Conservation (phyloP, 2,329 filamentous ascomycete species). For the Coniochaeta pulveracea region DNA sequence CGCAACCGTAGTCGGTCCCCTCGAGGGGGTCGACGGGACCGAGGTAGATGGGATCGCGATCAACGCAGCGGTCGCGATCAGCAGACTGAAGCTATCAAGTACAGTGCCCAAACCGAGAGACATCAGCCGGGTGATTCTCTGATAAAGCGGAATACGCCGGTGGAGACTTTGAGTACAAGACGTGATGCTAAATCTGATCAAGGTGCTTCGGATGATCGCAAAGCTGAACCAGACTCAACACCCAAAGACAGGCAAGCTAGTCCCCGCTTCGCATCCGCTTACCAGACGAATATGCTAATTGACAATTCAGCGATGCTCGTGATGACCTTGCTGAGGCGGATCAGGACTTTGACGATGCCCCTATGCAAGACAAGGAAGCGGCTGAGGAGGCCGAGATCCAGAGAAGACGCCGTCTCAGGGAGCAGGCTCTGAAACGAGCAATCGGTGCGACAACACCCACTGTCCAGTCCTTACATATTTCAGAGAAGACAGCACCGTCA, state of each 20-base stretch:
- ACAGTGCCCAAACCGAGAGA: slow-evolving; percentile 35
- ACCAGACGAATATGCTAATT: not conserved
- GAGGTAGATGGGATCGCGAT: slow-evolving; percentile 17
- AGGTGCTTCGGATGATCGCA: slow-evolving; percentile 41
- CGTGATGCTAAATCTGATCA: slow-evolving; percentile 57
- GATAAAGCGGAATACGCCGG: slow-evolving; percentile 52
- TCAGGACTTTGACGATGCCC: slow-evolving; percentile 38
- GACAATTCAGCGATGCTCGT: too few relatives aligned
- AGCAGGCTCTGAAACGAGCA: slow-evolving; percentile 69
- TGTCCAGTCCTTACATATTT: slow-evolving; percentile 62
- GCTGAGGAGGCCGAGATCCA: slow-evolving; percentile 61
- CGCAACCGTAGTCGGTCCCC: slow-evolving; percentile 17
- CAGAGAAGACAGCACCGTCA: slow-evolving; percentile 43
- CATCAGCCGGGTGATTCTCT: slow-evolving; percentile 44
- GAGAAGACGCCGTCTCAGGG: slow-evolving; percentile 70
- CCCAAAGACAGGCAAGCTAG: slow-evolving; percentile 23
- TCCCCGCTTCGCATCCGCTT: slow-evolving; percentile 1
- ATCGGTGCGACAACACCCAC: slow-evolving; percentile 64
- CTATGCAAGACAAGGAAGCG: slow-evolving; percentile 55
- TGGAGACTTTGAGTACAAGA: slow-evolving; percentile 47
- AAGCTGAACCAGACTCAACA: slow-evolving; percentile 15
- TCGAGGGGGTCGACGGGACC: slow-evolving; percentile 12
- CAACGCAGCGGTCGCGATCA: slow-evolving; percentile 16
- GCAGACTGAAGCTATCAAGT: slow-evolving; percentile 22
- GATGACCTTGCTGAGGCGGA: slow-evolving; percentile 10